Evolutionary conservation across 129 eudicot species (phyloP).

Genomic region (Lonicera japonica): DNA sequence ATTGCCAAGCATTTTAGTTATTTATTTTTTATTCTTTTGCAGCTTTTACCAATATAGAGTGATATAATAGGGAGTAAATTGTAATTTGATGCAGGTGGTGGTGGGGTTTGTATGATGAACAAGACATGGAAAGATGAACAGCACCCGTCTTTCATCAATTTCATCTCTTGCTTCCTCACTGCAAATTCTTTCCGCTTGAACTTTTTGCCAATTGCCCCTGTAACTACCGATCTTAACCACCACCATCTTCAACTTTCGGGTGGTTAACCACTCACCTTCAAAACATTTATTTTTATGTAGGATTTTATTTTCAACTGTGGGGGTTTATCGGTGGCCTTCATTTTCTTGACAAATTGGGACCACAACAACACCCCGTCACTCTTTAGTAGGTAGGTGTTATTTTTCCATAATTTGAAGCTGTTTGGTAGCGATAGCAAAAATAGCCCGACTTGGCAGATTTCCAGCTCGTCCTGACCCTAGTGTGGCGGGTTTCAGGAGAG

Average conservation of each 20-base stretch:
- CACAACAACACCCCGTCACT: conserved; percentile 29
- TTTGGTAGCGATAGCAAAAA: no score
- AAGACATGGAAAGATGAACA: conserved; percentile 81
- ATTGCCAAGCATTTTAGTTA: no score
- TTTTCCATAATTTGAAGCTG: conserved; percentile 8
- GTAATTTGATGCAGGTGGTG: conserved; percentile 37
- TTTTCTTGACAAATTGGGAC: conserved; percentile 67
- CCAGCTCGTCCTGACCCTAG: no score
- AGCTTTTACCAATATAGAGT: no score
- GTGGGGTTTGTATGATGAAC: conserved; percentile 90
- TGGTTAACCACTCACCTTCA: neutral
- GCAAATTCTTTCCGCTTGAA: conserved; percentile 77
- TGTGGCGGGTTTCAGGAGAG: no score
- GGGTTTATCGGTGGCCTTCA: conserved; percentile 80
- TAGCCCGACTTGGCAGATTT: no score
- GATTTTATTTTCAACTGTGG: conserved; percentile 95
- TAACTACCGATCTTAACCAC: conserved; percentile 15
- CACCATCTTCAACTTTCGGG: neutral
- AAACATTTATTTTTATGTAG: conserved; percentile 30
- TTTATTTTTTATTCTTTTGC: no score
- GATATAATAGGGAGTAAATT: conserved; percentile 2
- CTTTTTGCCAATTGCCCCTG: conserved; percentile 78
- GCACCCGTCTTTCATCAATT: conserved; percentile 77
- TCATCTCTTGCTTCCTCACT: conserved; percentile 57
- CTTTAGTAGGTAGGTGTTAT: conserved; percentile 53